Percentiles rank a stretch among this genome's conserved stretches.
Conservation (phyloP, 1,139 yeast genomes). For the Blastobotrys petasosporus region DNA sequence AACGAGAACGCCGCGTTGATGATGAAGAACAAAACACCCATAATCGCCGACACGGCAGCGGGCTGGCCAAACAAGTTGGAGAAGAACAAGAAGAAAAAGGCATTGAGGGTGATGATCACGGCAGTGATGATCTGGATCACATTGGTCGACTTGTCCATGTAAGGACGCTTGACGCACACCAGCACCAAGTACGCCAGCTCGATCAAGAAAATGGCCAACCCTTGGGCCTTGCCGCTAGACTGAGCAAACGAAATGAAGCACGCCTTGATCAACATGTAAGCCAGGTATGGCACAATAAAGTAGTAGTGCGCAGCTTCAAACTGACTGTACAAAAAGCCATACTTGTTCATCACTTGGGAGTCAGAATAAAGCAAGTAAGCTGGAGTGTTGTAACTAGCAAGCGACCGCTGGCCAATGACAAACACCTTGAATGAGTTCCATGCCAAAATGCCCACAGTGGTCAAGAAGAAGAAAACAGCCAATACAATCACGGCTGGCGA, state of each 20-base stretch:
- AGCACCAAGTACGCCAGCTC: conserved; percentile 64
- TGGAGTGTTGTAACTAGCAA: conserved; percentile 71
- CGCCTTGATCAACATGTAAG: conserved; percentile 67
- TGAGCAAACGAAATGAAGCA: conserved; percentile 84
- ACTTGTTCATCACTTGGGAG: conserved; percentile 67
- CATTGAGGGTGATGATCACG: conserved; percentile 69
- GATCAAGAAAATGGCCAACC: conserved; percentile 67
- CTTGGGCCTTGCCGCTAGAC: conserved; percentile 69
- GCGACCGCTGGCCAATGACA: conserved; percentile 64
- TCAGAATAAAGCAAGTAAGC: conserved; percentile 88
- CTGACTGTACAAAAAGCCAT: conserved; percentile 88
- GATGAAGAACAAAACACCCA: conserved; percentile 85
- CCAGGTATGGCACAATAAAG: conserved; percentile 60
- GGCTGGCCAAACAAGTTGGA: conserved; percentile 84
- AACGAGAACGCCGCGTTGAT: conserved; percentile 87
- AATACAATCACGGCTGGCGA: conserved; percentile 80
- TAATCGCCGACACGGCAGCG: conserved; percentile 78
- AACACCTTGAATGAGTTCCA: conserved; percentile 72
- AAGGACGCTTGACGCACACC: conserved; percentile 72
- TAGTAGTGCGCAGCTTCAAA: conserved; percentile 79
- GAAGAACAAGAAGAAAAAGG: conserved; percentile 82
- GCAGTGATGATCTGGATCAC: conserved; percentile 80
- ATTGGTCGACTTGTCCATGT: conserved; percentile 89
- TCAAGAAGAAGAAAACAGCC: conserved; percentile 63
- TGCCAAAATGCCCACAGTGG: conserved; percentile 52